Evolutionary conservation across 768 basidiomycete species (phyloP).

Genomic region (Coprinopsis marcescibilis): DNA sequence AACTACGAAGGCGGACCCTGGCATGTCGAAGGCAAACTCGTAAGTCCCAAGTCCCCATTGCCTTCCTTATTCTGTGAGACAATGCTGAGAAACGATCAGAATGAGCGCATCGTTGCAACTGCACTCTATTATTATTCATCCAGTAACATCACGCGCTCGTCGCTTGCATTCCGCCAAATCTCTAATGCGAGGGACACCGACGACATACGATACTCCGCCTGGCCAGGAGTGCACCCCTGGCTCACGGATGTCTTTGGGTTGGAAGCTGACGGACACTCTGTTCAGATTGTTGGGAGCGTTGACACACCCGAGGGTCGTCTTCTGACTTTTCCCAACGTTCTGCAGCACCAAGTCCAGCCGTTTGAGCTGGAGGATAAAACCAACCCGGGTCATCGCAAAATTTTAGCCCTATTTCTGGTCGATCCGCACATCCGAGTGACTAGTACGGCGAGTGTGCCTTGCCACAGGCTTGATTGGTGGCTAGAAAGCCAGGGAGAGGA

Average conservation of each 20-base stretch:
- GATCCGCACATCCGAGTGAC: constrained; percentile 22
- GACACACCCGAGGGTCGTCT: constrained; percentile 21
- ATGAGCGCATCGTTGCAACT: constrained; percentile 18
- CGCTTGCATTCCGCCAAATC: constrained; percentile 14
- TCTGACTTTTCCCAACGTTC: constrained; percentile 30
- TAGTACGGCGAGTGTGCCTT: constrained; percentile 20
- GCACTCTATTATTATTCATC: constrained; percentile 15
- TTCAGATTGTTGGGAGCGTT: constrained; percentile 23
- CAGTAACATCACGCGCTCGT: constrained; percentile 12
- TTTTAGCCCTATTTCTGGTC: constrained; percentile 33
- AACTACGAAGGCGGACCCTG: constrained; percentile 14
- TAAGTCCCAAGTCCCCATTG: constrained; percentile 2
- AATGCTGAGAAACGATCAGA: constrained; percentile 15
- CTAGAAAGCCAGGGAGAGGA: constrained; percentile 10
- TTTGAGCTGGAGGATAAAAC: constrained; percentile 28
- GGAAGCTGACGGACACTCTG: constrained; percentile 10
- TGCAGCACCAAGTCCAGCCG: constrained; percentile 29
- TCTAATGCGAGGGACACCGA: not conserved
- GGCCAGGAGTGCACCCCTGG: constrained; percentile 20
- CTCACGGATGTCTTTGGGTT: constrained; percentile 16
- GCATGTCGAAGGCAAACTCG: constrained; percentile 16
- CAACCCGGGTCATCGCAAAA: constrained; percentile 34
- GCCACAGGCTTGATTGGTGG: constrained; percentile 24
- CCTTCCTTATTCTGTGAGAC: constrained; percentile 6
- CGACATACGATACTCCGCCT: constrained; percentile 9